Percentiles rank a stretch among this genome's conserved stretches.
Conservation (phyloP, 352 stramenopile species). For the Globisporangium recalcitrans region DNA sequence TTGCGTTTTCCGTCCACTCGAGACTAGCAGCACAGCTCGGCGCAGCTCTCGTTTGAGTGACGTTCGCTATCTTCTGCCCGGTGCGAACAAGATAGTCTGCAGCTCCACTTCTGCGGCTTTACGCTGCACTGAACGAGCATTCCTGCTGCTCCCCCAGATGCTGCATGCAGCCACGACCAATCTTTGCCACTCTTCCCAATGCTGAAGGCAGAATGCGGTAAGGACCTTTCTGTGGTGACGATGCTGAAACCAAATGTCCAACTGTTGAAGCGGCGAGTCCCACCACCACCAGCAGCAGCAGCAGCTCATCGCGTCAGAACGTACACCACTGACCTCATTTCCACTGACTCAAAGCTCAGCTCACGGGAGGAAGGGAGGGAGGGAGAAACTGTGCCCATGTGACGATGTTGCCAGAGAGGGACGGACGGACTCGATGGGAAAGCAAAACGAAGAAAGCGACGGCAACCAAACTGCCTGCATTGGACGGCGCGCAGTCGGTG, state of each 20-base stretch:
- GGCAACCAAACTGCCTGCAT: background rate
- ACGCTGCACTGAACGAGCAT: too few relatives aligned
- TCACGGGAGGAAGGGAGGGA: too few relatives aligned
- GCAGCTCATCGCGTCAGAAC: background rate
- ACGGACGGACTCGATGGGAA: background rate
- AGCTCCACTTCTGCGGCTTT: background rate
- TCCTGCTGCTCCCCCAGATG: background rate
- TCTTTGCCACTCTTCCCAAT: background rate
- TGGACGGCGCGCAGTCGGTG: background rate
- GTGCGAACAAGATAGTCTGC: background rate
- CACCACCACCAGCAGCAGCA: background rate
- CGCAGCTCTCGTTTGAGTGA: background rate
- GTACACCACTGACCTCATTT: background rate
- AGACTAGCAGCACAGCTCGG: background rate
- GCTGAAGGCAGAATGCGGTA: background rate
- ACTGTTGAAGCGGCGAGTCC: background rate
- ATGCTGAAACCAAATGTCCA: background rate
- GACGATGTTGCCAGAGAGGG: background rate
- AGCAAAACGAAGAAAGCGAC: background rate
- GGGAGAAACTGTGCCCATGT: background rate
- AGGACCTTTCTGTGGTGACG: background rate
- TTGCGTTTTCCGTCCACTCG: background rate
- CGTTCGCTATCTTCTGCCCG: background rate
- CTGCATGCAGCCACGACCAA: background rate
- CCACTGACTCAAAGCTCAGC: background rate